A percentile compares a stretch with the other conserved stretches of the same genome.
These are phyloP conservation scores for Dunaliella primolecta DNA, from an alignment of 139 green algal species.

Conservation along the genomic window DNA sequence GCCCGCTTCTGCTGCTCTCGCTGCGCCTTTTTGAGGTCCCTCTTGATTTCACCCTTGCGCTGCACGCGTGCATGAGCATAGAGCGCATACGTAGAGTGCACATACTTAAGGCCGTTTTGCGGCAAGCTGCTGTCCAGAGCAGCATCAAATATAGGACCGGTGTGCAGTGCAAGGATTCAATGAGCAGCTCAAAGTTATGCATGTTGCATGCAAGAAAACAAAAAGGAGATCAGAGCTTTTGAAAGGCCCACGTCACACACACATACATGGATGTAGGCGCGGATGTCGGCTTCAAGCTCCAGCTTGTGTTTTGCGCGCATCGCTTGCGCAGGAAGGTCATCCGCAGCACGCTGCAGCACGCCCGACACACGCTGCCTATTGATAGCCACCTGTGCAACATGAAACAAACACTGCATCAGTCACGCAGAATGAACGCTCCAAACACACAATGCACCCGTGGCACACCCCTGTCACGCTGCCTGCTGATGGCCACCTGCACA, in stretches of 20 bases:
- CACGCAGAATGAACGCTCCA: neutral
- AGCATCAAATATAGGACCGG: too few species aligned
- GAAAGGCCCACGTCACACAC: neutral
- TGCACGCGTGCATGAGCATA: slow-evolving; percentile 15
- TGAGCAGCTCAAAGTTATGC: too few species aligned
- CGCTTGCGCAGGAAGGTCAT: slow-evolving; percentile 52
- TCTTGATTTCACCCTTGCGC: slow-evolving; percentile 62
- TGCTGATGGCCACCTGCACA: too few species aligned
- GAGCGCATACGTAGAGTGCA: neutral
- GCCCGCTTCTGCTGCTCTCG: slow-evolving; percentile 59
- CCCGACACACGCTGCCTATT: slow-evolving; percentile 53
- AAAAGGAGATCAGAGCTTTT: too few species aligned
- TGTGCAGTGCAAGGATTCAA: too few species aligned
- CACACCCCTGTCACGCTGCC: too few species aligned
- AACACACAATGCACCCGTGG: too few species aligned
- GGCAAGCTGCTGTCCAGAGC: too few species aligned
- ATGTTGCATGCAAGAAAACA: too few species aligned
- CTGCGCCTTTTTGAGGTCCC: slow-evolving; percentile 58
- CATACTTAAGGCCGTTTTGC: too few species aligned
- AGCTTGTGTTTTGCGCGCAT: slow-evolving; percentile 21
- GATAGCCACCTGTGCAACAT: slow-evolving; percentile 29
- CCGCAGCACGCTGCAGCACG: slow-evolving; percentile 44
- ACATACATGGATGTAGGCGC: slow-evolving; percentile 36
- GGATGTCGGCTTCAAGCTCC: slow-evolving; percentile 51
- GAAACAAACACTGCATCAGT: neutral